Evolutionary conservation across 371 early-diverging fungal species (phyloP).

Genomic region (Actinomucor elegans): DNA sequence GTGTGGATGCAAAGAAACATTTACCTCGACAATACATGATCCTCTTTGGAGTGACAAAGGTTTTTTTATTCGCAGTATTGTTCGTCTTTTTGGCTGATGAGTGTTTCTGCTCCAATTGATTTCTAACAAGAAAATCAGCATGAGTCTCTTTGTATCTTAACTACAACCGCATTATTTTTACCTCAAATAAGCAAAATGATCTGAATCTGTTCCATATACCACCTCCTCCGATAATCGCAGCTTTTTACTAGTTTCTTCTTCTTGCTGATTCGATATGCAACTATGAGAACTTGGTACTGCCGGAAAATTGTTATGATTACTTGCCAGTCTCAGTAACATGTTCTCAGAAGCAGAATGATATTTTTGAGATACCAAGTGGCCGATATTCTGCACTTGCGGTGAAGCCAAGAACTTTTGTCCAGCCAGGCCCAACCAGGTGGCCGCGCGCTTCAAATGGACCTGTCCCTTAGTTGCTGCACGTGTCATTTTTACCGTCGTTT

Average conservation of each 20-base stretch:
- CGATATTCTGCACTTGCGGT: conserved; percentile 10
- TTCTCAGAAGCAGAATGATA: conserved; percentile 1
- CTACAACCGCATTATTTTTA: conserved; percentile 2
- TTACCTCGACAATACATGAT: conserved; percentile 26
- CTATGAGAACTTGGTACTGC: not conserved
- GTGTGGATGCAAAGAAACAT: not conserved
- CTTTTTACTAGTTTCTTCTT: not conserved
- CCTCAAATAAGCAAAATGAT: conserved; percentile 18
- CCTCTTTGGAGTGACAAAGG: conserved; percentile 14
- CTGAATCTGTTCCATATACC: conserved; percentile 9
- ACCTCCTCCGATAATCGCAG: conserved; percentile 5
- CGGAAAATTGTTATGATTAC: not conserved
- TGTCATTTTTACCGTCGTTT: not conserved
- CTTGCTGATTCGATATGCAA: not conserved
- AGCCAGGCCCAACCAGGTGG: conserved; percentile 18
- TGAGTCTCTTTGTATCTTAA: too few relatives aligned
- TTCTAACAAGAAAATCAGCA: too few relatives aligned
- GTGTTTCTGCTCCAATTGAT: conserved; percentile 9
- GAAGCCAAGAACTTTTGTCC: conserved; percentile 14
- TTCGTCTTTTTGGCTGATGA: not conserved
- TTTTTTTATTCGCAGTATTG: not conserved
- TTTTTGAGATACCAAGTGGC: conserved; percentile 2
- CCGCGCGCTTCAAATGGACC: conserved; percentile 20
- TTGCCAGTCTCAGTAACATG: not conserved
- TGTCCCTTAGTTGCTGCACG: conserved; percentile 20